Conservation (phyloP, 2,329 filamentous ascomycete species). For the Penicillium occitanis region DNA sequence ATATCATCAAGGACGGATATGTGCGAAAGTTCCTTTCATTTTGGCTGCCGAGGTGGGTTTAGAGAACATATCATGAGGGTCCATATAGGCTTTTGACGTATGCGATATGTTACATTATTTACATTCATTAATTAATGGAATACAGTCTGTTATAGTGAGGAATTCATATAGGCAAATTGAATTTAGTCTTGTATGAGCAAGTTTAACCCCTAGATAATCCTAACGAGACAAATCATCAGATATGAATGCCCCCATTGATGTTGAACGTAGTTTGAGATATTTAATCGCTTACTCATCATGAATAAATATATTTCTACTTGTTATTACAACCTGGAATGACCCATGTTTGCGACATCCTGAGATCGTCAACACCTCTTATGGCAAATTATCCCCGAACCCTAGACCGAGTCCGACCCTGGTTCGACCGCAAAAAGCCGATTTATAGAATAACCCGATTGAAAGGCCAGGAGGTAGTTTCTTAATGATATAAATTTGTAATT, state of each 20-base stretch:
- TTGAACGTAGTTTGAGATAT: not conserved
- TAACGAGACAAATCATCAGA: not conserved
- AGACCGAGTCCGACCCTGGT: not conserved
- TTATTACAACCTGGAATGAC: not conserved
- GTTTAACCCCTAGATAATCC: not conserved
- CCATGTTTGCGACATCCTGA: not conserved
- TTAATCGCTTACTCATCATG: not conserved
- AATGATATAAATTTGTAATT: not conserved
- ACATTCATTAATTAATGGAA: not conserved
- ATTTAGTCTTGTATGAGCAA: too few species aligned
- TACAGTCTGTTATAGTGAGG: not conserved
- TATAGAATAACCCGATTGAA: not conserved
- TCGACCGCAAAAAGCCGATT: not conserved
- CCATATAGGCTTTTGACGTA: not conserved
- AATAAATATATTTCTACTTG: not conserved
- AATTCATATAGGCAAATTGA: not conserved
- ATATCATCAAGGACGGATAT: not conserved
- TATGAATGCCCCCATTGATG: not conserved
- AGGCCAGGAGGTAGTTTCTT: not conserved
- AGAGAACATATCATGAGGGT: not conserved
- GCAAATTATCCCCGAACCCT: constrained; percentile 2
- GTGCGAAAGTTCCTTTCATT: not conserved
- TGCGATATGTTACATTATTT: not conserved
- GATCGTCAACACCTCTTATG: not conserved
- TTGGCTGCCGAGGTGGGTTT: not conserved